Evolutionary conservation across 2,329 filamentous ascomycete species (phyloP), one percentile per base, ranked within the genome.

Genomic region (Talaromyces sp.): DNA sequence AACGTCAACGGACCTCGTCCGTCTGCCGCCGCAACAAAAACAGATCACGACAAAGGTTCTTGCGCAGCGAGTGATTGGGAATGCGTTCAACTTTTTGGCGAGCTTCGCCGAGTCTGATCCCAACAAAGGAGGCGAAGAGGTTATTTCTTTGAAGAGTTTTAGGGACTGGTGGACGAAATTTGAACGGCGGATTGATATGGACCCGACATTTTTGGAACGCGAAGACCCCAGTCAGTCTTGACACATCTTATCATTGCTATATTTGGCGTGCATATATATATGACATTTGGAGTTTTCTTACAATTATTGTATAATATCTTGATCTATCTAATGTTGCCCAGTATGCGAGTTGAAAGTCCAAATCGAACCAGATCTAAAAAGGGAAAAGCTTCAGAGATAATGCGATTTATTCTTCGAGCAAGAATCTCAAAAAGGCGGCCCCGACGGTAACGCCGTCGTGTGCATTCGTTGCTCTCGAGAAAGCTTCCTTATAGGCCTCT

Each of bases 101-200:
- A 89, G 91, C 68, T 98, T 96, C 80, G 90, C 89, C 62, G 85
- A 86, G 41, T 82, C 83, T 60, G 80, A 77, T 66, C 70, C 71
- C 0, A 78, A 79, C 27, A 65, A 67, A 24, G 82, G 80, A 1
- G 89, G 89, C 0, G 84, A 89, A 52, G 93, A 98, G 73, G 89
- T 96, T 13, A 90, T 99, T 26, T 93, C 95, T n/a, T 77, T 99
- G 65, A 95, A 90, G 77, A 91, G 90, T 5, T 99, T 99, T 73
- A 89, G 96, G 77, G 91, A 96, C 61, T 99, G 96, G 95, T 99
- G 96, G 95, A 84, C 82, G 63, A 98, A 97, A 77, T 99, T 99
- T 77, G 93, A 99, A 79, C 85, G 86, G 63, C 88, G 87, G 71
- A 84, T 99, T 43, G 88, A 93, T 68, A 83, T 85, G 65, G 95